Conservation (phyloP, 148 eudicot genomes). For the Arbutus unedo region DNA sequence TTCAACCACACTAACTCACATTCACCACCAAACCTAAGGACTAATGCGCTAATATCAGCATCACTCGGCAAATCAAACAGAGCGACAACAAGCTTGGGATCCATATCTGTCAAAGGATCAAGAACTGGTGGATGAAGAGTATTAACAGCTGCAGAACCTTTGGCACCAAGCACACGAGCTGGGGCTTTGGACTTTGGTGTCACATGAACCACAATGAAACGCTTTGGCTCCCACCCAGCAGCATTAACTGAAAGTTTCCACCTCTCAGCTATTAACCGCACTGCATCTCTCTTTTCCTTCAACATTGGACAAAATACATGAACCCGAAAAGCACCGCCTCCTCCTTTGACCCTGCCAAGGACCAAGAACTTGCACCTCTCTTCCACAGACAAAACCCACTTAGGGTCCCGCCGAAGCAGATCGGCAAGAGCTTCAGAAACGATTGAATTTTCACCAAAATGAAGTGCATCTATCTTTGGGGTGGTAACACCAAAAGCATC, state of each 20-base stretch:
- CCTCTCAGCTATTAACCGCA: conserved; percentile 82
- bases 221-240: conserved; percentile 96
- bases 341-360: conserved; percentile 68
- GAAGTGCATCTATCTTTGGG: conserved; percentile 69
- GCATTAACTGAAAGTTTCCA: conserved; percentile 82
- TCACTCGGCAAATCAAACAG: conserved; percentile 84
- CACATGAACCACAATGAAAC: conserved; percentile 72
- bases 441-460: conserved; percentile 63
- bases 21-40: conserved; percentile 93
- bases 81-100: conserved; percentile 85
- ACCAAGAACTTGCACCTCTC: conserved; percentile 87
- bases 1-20: conserved; percentile 97
- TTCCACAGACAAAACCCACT: conserved; percentile 88
- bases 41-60: conserved; percentile 84
- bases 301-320: conserved; percentile 91
- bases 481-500: conserved; percentile 79
- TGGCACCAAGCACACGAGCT: conserved; percentile 63
- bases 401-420: conserved; percentile 71
- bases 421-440: conserved; percentile 62
- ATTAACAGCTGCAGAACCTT: conserved; percentile 38
- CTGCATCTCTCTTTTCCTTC: conserved; percentile 86
- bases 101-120: conserved; percentile 82
- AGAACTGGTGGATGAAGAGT: conserved; percentile 47
- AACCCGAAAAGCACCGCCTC: conserved; percentile 40
- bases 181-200: conserved; percentile 78